Evolutionary conservation across 345 rosid genomes (phyloP), one percentile per base, ranked within the genome.

Genomic region (Syzygium aqueum): DNA sequence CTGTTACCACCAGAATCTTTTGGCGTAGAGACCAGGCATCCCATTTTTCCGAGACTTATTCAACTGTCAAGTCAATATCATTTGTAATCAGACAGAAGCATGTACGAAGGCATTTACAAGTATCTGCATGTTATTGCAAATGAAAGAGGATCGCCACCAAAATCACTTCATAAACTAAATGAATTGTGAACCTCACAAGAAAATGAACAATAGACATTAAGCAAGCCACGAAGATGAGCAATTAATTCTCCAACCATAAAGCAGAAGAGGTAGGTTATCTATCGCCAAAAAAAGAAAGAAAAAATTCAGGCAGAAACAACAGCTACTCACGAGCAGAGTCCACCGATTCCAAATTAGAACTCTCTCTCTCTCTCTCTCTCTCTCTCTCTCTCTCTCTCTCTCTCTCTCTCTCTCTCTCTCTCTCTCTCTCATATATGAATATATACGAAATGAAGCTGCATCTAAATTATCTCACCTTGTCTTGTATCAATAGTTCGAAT

Each of bases 1-100:
- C 98, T 92, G 89, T 91, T 94, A 87, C 96, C 99, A 88, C 94
- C 94, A 40, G 94, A 87, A 90, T 94, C 99, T 92, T 95, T 93
- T 0, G 98, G 95, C 3, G 96, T 93, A 49, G 99, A 98, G 90
- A 94, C 94, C 84, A 98, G 85, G 93, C 99, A 98, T 86, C 99
- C 99, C 99, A 98, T 98, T 84, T 91, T 86, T 89, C 53, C 67
- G 86, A 85, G 86, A 84, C 49, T 84, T 53, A 33, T 53, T n/a
- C 65, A 0, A 84, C 46, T 54, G 87, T 30, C 77, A 37, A 85
- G 3, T 37, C 43, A 83, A 57, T 56, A 59, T 16, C 85, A 57
- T 59, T 40, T 53, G 78, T 54, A 78, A 53, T 52, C 63, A 28
- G 49, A 84, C 49, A 51, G 28, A 53, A 0, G 11, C 23, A 84